These are phyloP conservation scores for Pseudozyma tsukubaensis DNA, from an alignment of 1,284 basidiomycete species.

Conservation along the genomic window DNA sequence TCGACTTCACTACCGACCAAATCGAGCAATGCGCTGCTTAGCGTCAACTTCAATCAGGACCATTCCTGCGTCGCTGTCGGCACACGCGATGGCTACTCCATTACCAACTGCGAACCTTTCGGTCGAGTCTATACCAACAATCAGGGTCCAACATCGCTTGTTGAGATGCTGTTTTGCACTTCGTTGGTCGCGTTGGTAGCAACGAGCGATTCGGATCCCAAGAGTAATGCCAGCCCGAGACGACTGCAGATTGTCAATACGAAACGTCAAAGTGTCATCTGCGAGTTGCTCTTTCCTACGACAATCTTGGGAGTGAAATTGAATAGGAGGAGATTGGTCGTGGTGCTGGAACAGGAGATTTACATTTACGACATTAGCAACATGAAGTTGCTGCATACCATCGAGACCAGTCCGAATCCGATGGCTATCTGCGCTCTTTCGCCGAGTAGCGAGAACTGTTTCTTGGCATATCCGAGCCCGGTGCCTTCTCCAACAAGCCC, in stretches of 20 bases:
- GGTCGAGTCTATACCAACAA: conserved; percentile 94
- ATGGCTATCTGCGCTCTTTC: conserved; percentile 95
- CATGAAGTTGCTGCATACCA: conserved; percentile 96
- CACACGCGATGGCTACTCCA: conserved; percentile 93
- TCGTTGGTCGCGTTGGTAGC: conserved; percentile 96
- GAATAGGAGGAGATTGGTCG: conserved; percentile 94
- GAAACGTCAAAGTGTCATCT: conserved; percentile 98
- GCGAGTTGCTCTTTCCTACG: conserved; percentile 95
- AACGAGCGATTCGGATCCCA: conserved; percentile 77
- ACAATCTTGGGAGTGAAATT: conserved; percentile 95
- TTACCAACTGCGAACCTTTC: conserved; percentile 97
- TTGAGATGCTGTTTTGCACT: conserved; percentile 99
- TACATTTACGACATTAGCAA: conserved; percentile 99
- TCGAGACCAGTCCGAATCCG: conserved; percentile 95
- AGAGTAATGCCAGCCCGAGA: conserved; percentile 78
- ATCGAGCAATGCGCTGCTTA: conserved; percentile 52
- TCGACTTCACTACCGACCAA: conserved; percentile 35
- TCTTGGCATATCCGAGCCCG: conserved; percentile 94
- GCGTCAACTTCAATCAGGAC: conserved; percentile 62
- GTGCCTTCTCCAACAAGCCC: conserved; percentile 83
- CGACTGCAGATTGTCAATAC: conserved; percentile 94
- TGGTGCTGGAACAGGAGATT: conserved; percentile 93
- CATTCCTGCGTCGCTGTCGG: conserved; percentile 90
- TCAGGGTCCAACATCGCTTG: conserved; percentile 90
- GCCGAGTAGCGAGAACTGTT: conserved; percentile 93